These are phyloP conservation scores for Rhizoclosmatium globosum DNA, from an alignment of 192 early-diverging fungal species.

Conservation along the genomic window DNA sequence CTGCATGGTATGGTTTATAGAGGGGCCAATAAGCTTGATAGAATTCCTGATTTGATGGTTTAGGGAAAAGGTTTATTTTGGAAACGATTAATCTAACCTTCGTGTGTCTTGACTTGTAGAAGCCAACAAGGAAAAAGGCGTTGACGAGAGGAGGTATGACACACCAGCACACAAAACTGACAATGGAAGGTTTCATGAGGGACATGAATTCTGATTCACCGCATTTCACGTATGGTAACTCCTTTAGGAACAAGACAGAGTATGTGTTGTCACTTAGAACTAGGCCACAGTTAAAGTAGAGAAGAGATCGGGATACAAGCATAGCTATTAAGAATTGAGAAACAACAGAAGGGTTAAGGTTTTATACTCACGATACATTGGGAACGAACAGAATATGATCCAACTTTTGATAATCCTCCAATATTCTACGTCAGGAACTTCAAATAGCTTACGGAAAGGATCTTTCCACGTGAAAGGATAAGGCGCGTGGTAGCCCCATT, in stretches of 20 bases:
- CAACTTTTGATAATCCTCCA: slow-evolving; percentile 18
- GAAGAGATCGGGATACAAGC: neutral
- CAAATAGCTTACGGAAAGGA: slow-evolving; percentile 12
- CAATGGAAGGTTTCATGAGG: neutral
- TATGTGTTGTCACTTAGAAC: neutral
- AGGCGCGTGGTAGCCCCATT: neutral
- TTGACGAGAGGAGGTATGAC: slow-evolving; percentile 1
- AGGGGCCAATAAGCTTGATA: slow-evolving; percentile 12
- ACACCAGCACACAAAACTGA: neutral
- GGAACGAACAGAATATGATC: slow-evolving; percentile 2
- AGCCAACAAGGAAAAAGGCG: neutral
- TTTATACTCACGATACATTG: neutral
- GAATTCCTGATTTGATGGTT: neutral
- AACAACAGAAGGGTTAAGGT: too few relatives aligned
- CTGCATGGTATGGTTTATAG: neutral
- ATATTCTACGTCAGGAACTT: slow-evolving; percentile 17
- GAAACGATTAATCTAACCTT: too few relatives aligned
- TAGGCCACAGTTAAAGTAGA: neutral
- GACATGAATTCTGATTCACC: neutral
- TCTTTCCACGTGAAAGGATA: neutral
- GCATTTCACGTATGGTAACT: slow-evolving; percentile 4
- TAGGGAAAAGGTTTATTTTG: too few relatives aligned
- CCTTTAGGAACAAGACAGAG: slow-evolving; percentile 3
- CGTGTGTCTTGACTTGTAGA: too few relatives aligned
- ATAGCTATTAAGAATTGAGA: neutral